Evolutionary conservation across 1,284 basidiomycete genomes (phyloP).

Genomic region (Heterobasidion occidentale): DNA sequence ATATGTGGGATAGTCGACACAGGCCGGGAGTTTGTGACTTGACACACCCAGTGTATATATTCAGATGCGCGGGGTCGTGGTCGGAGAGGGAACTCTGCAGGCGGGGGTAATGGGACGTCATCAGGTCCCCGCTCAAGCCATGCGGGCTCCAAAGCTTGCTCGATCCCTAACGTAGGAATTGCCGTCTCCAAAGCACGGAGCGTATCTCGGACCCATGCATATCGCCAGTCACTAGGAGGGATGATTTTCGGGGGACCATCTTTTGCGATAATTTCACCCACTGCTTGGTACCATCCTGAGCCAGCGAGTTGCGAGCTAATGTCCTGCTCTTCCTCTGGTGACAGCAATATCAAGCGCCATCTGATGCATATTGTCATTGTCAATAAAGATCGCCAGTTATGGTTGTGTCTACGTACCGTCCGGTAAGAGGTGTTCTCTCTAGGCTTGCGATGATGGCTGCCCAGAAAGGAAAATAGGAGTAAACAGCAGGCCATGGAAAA

Average conservation of each 20-base stretch:
- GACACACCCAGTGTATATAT: constrained; percentile 45
- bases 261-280: constrained; percentile 68
- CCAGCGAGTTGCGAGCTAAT: constrained; percentile 74
- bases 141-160: constrained; percentile 41
- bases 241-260: constrained; percentile 60
- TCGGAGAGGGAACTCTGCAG: constrained; percentile 60
- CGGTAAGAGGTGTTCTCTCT: constrained; percentile 80
- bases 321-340: constrained; percentile 84
- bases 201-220: constrained; percentile 72
- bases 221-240: constrained; percentile 75
- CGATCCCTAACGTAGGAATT: constrained; percentile 57
- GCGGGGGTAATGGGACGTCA: constrained; percentile 59
- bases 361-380: constrained; percentile 26
- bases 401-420: constrained; percentile 39
- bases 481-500: constrained; percentile 54
- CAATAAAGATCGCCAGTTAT: not conserved
- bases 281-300: constrained; percentile 77
- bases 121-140: constrained; percentile 48
- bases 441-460: constrained; percentile 70
- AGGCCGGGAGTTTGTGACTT: constrained; percentile 31
- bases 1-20: constrained; percentile 38
- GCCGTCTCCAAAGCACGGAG: constrained; percentile 66
- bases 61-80: constrained; percentile 68
- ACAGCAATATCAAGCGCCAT: constrained; percentile 81
- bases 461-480: constrained; percentile 65